A percentile compares a stretch with the other conserved stretches of the same genome.
These are phyloP conservation scores for Ogataea pignaliae DNA, from an alignment of 805 yeast genomes.

Conservation along the genomic window DNA sequence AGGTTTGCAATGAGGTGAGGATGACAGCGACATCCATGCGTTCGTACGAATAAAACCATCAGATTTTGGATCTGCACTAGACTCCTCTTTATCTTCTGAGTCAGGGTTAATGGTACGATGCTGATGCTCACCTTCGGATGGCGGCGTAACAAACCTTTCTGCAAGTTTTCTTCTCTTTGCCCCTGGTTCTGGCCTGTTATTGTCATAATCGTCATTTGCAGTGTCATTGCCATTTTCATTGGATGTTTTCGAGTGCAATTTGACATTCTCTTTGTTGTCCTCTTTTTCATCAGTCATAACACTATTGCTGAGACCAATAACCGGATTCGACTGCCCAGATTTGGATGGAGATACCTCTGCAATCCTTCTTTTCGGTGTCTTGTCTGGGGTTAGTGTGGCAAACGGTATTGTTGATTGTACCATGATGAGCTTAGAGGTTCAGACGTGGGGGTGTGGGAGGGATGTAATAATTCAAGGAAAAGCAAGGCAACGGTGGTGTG, in stretches of 20 bases:
- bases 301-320: no score
- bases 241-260: background rate
- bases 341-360: background rate
- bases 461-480: no score
- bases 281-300: background rate
- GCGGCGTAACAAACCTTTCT: background rate
- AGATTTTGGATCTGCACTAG: no score
- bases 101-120: no score
- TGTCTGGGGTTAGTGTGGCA: constrained; percentile 13
- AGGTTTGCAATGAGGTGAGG: no score
- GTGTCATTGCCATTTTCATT: no score
- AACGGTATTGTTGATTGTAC: constrained; percentile 11
- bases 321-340: no score
- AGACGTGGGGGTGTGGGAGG: no score
- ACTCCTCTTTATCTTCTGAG: no score
- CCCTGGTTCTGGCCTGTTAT: background rate
- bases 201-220: background rate
- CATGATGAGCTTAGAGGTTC: constrained; percentile 3
- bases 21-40: no score
- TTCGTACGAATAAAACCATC: no score
- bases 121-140: background rate
- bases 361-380: constrained; percentile 12
- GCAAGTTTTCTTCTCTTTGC: background rate
- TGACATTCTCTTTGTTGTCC: constrained; percentile 6
- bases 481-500: no score